Conservation (phyloP, 202 grass and related monocot species). For the Alloteropsis angusta region DNA sequence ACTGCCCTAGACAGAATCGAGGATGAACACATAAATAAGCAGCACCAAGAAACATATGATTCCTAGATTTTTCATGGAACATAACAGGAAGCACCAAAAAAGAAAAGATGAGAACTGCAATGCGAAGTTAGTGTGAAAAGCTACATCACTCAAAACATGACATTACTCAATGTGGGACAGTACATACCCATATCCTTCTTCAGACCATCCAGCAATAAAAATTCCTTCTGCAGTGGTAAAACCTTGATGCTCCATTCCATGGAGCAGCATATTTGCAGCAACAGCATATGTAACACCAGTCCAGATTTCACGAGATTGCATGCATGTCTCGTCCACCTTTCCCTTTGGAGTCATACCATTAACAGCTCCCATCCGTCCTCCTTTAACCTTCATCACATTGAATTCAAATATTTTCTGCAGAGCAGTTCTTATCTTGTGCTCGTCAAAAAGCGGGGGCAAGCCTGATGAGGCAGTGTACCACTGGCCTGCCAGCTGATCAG, state of each 20-base stretch:
- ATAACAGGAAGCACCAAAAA: neutral
- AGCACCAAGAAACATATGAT: neutral
- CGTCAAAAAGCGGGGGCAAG: slow-evolving; percentile 72
- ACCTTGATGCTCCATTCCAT: slow-evolving; percentile 95
- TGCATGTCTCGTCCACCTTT: slow-evolving; percentile 80
- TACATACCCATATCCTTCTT: slow-evolving; percentile 91
- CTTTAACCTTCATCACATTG: slow-evolving; percentile 97
- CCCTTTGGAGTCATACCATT: slow-evolving; percentile 94
- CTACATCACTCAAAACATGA: neutral
- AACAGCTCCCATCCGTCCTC: slow-evolving; percentile 74
- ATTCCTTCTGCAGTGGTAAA: slow-evolving; percentile 84
- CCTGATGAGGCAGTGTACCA: slow-evolving; percentile 87
- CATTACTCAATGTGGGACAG: neutral
- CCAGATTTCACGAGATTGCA: slow-evolving; percentile 99
- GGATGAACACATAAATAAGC: neutral
- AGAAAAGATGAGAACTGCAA: neutral
- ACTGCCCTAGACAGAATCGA: neutral
- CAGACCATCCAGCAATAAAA: slow-evolving; percentile 84
- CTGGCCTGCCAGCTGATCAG: slow-evolving; percentile 89
- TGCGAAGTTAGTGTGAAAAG: neutral
- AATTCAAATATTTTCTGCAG: slow-evolving; percentile 96
- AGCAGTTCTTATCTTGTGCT: slow-evolving; percentile 57
- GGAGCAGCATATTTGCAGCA: slow-evolving; percentile 84
- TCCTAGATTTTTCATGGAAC: neutral
- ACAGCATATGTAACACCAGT: slow-evolving; percentile 88